phyloP scores from a whole-genome alignment of 2,329 filamentous ascomycete genomes.

The Ambrosiella xylebori region DNA sequence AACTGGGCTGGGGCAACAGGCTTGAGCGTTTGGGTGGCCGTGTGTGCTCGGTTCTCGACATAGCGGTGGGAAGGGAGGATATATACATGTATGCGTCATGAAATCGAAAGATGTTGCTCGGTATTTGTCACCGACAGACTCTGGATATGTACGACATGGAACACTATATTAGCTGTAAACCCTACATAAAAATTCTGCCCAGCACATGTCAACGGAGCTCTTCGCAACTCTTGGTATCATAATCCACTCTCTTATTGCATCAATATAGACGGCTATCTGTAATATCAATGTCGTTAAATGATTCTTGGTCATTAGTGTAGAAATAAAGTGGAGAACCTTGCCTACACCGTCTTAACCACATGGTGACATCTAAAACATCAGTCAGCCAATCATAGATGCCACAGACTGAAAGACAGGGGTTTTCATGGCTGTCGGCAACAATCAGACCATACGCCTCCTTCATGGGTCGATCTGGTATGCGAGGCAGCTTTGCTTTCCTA shows the following conservation, averaged over 20 bases:
- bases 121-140: no score
- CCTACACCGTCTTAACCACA: no score
- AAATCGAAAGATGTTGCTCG: background rate
- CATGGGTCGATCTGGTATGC: constrained; percentile 8
- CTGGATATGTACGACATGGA: no score
- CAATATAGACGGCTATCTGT: background rate
- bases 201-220: no score
- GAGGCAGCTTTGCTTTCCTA: background rate
- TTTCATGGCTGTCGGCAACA: constrained; percentile 7
- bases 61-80: background rate
- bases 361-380: constrained; percentile 4
- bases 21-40: background rate
- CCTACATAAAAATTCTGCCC: no score
- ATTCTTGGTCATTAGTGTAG: background rate
- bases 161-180: no score
- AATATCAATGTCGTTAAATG: background rate
- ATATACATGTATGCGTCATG: background rate
- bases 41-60: background rate
- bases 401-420: constrained; percentile 3
- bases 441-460: constrained; percentile 13
- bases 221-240: no score
- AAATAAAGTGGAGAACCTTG: background rate
- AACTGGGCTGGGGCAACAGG: background rate
- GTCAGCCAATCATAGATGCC: constrained; percentile 6
- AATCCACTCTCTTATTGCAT: no score